phyloP scores from a whole-genome alignment of 148 eudicot genomes.

The Chenopodium album region DNA sequence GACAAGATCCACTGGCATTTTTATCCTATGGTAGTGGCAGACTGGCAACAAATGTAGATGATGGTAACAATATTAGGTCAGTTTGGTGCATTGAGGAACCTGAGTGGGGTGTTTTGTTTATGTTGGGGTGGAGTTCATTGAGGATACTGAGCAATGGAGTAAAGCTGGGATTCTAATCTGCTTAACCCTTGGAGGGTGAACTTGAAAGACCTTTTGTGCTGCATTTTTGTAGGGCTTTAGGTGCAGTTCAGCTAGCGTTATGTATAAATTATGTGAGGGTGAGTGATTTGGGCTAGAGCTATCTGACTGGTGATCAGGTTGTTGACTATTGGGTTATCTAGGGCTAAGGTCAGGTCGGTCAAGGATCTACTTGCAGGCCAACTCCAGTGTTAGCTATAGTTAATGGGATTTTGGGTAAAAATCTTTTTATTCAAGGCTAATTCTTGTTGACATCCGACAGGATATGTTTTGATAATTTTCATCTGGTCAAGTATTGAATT shows the following conservation, averaged over 20 bases:
- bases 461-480: no score
- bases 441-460: no score
- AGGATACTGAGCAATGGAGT: not conserved
- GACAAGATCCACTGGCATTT: not conserved
- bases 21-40: not conserved
- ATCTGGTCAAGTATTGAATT: no score
- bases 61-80: no score
- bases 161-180: not conserved
- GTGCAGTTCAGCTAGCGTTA: not conserved
- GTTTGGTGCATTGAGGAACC: not conserved
- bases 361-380: not conserved
- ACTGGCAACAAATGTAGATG: not conserved
- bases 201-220: not conserved
- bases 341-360: not conserved
- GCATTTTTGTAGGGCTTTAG: not conserved
- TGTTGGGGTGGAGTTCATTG: not conserved
- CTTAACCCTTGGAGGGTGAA: not conserved
- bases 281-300: not conserved
- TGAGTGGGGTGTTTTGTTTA: not conserved
- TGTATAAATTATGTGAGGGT: no score
- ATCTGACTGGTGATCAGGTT: not conserved
- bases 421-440: no score
- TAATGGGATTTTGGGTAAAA: not conserved
- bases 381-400: not conserved
- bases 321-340: not conserved